These are phyloP conservation scores for Rhipidocladum racemiflorum DNA, from an alignment of 176 grass and related monocot species.

Conservation along the genomic window DNA sequence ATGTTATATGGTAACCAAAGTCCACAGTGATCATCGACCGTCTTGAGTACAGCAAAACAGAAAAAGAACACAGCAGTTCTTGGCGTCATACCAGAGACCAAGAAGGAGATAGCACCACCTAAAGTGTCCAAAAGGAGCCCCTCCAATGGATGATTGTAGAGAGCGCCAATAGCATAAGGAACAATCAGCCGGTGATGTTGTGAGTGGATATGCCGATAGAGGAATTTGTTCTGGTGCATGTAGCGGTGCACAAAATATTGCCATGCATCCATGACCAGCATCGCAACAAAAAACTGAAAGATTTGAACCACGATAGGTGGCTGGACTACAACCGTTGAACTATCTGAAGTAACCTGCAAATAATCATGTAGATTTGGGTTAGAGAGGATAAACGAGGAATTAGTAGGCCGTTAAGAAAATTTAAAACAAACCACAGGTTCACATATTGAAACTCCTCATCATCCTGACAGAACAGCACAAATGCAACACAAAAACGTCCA, in stretches of 20 bases:
- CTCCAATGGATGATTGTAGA: conserved; percentile 93
- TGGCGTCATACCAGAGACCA: conserved; percentile 77
- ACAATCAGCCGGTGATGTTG: conserved; percentile 76
- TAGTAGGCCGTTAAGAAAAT: not conserved
- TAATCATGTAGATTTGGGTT: conserved; percentile 2
- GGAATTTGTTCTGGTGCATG: conserved; percentile 95
- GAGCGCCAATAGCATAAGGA: conserved; percentile 83
- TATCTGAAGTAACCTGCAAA: conserved; percentile 70
- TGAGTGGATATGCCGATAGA: conserved; percentile 75
- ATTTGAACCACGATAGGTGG: conserved; percentile 57
- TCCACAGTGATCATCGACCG: conserved; percentile 72
- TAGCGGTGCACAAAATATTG: conserved; percentile 90
- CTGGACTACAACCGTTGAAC: conserved; percentile 49
- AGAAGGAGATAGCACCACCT: conserved; percentile 80
- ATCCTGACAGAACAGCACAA: not conserved
- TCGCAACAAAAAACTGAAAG: conserved; percentile 72
- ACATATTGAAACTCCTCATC: not conserved
- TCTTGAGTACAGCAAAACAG: conserved; percentile 73
- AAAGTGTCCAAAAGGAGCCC: conserved; percentile 84
- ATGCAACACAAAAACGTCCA: not conserved
- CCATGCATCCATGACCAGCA: conserved; percentile 89
- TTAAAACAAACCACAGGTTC: not conserved
- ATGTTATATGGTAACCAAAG: conserved; percentile 78
- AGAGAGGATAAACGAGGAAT: not conserved
- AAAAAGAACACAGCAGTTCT: conserved; percentile 77